These are phyloP conservation scores for Phytopythium mirpurense DNA, from an alignment of 352 stramenopile species.

Conservation along the genomic window DNA sequence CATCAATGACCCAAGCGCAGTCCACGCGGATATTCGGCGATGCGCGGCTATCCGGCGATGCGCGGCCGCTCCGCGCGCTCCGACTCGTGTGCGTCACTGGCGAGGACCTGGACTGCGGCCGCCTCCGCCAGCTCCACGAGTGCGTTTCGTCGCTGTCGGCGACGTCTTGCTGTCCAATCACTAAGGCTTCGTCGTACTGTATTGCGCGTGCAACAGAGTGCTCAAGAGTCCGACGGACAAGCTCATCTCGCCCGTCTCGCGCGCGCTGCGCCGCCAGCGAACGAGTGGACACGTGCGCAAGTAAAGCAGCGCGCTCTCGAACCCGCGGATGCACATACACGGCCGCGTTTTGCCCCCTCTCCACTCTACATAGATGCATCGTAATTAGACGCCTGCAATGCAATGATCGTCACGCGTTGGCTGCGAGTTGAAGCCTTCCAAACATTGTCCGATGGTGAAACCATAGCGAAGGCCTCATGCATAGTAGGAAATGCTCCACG, in stretches of 20 bases:
- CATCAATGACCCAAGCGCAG: constrained; percentile 15
- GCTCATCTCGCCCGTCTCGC: constrained; percentile 55
- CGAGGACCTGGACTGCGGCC: constrained; percentile 17
- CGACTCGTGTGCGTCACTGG: constrained; percentile 30
- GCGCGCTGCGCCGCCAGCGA: constrained; percentile 32
- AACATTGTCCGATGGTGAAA: no score
- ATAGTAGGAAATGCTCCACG: no score
- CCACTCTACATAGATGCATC: no score
- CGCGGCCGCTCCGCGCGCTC: constrained; percentile 1
- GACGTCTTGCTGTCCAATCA: background rate
- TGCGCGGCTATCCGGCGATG: background rate
- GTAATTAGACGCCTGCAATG: no score
- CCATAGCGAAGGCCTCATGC: no score
- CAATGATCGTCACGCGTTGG: no score
- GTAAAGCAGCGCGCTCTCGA: background rate
- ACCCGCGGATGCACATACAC: background rate
- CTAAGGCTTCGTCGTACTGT: background rate
- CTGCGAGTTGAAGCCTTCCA: no score
- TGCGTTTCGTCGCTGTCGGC: constrained; percentile 6
- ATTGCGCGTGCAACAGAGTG: constrained; percentile 21
- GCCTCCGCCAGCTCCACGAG: constrained; percentile 24
- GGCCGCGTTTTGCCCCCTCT: no score
- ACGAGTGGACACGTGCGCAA: constrained; percentile 8
- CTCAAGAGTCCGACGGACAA: constrained; percentile 61
- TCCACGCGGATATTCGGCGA: constrained; percentile 16